A percentile compares a stretch with the other conserved stretches of the same genome.
These are phyloP conservation scores for Aspergillus nidulans DNA, from an alignment of 495 filamentous ascomycete genomes.

Conservation along the genomic window DNA sequence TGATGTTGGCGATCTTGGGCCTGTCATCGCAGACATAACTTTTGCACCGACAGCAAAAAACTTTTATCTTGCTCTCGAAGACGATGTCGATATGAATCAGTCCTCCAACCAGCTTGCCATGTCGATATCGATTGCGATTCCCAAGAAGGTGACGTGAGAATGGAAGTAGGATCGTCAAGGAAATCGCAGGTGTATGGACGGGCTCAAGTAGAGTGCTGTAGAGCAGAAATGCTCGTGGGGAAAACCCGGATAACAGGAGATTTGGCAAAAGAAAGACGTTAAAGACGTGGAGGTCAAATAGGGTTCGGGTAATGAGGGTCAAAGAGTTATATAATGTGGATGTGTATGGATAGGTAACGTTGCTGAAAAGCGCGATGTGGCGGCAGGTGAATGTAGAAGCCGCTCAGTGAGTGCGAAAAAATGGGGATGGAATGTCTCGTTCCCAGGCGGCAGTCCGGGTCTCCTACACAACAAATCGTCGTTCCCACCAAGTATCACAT, in stretches of 20 bases:
- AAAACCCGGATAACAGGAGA: neutral
- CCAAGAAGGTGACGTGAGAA: neutral
- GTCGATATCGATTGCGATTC: constrained; percentile 6
- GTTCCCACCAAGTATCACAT: constrained; percentile 11
- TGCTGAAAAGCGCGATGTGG: neutral
- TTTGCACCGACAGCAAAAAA: constrained; percentile 4
- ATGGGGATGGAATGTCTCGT: constrained; percentile 12
- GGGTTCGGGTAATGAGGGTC: neutral
- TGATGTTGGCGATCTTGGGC: constrained; percentile 43
- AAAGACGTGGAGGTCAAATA: neutral
- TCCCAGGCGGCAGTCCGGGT: constrained; percentile 12
- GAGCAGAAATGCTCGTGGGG: neutral
- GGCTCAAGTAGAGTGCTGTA: neutral
- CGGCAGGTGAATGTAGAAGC: neutral
- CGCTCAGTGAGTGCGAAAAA: constrained; percentile 12
- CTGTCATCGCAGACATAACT: constrained; percentile 39
- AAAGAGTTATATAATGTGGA: neutral
- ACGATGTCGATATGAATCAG: constrained; percentile 3
- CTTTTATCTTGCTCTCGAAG: constrained; percentile 7
- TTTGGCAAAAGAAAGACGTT: neutral
- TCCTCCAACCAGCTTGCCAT: constrained; percentile 16
- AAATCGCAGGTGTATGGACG: neutral
- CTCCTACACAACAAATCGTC: constrained; percentile 4
- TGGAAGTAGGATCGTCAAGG: no score
- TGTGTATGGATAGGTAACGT: neutral